A percentile compares a stretch with the other conserved stretches of the same genome.
phyloP scores from a whole-genome alignment of 1,284 basidiomycete species.

The Exobasidium rhododendri region DNA sequence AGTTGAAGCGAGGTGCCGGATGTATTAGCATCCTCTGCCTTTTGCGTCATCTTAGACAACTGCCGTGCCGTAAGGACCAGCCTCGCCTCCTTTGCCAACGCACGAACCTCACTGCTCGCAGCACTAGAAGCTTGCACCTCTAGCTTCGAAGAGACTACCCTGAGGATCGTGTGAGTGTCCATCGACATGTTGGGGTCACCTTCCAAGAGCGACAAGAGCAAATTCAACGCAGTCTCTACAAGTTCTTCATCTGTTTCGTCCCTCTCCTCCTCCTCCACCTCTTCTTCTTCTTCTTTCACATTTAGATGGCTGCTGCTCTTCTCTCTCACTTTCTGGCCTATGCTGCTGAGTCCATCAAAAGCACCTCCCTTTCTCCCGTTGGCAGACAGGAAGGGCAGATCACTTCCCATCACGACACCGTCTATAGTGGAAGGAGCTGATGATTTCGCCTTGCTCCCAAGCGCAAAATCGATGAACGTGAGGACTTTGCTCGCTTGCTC shows the following conservation, averaged over 20 bases:
- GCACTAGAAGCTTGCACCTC: constrained; percentile 26
- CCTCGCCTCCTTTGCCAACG: constrained; percentile 70
- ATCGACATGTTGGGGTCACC: constrained; percentile 26
- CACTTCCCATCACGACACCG: no score
- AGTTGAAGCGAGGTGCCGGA: constrained; percentile 33
- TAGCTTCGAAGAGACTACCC: constrained; percentile 37
- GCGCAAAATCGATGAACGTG: constrained; percentile 43
- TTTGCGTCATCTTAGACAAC: background rate
- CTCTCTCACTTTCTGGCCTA: background rate
- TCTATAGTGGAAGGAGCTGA: background rate
- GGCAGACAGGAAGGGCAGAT: background rate
- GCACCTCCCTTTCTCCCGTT: background rate
- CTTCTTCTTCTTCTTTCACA: background rate
- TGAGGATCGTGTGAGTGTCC: constrained; percentile 32
- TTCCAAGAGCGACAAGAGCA: constrained; percentile 49
- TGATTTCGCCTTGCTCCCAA: constrained; percentile 11
- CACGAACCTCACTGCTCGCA: constrained; percentile 54
- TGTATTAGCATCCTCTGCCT: constrained; percentile 32
- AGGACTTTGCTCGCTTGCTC: constrained; percentile 36
- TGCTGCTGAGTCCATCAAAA: background rate
- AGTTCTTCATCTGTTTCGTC: constrained; percentile 34
- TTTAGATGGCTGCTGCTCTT: background rate
- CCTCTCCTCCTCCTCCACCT: background rate
- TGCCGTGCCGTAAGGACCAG: constrained; percentile 73
- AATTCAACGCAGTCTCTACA: constrained; percentile 34